Evolutionary conservation across 1,284 basidiomycete genomes (phyloP), one percentile per base, ranked within the genome.

Genomic region (Tilletiaria anomala): DNA sequence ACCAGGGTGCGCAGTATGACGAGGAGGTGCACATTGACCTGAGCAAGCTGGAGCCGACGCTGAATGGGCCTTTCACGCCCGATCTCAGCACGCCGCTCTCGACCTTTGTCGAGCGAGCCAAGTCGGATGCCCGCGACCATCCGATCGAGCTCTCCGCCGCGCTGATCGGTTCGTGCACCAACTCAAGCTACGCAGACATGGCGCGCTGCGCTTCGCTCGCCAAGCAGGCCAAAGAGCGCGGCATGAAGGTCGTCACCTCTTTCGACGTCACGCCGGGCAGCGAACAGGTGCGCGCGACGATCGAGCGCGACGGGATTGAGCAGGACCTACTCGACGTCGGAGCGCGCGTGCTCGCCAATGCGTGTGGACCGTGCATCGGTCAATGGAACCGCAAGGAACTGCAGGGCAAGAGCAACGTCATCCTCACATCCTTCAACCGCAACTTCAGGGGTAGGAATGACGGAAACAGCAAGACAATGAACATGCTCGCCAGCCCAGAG

Each of bases 391-490:
- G 93, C 33, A 79, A 82, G 42, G 88, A 89, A 52, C 79, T 81
- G 60, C 78, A 85, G 65, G 81, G 77, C 42, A 82, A 94, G 70
- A 83, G 94, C 65, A 97, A 97, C 65, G 87, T 88, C 19, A 97
- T 97, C 56, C 70, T 97, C 39, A 94, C 93, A 3, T 93, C 87
- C 33, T 97, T 96, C 74, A 99, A 99, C 71, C 78, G 87, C 29
- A 85, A 97, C 72, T 97, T 99, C 75, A 88, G 86, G 69, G 88
- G 85, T 2, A 78, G 93, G 53, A 97, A 97, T 68, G 93, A 99
- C 65, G 93, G 91, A 32, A 97, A 97, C 70, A 74, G 76, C 47
- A 73, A 82, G 51, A 97, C 91, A 15, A 91, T 93, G 87, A 96
- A 97, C 71, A 93, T 99, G 73, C 76, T 99, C 42, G 88, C 91